Evolutionary conservation across 352 stramenopile species (phyloP).

Genomic region (Blastocystis hominis): DNA sequence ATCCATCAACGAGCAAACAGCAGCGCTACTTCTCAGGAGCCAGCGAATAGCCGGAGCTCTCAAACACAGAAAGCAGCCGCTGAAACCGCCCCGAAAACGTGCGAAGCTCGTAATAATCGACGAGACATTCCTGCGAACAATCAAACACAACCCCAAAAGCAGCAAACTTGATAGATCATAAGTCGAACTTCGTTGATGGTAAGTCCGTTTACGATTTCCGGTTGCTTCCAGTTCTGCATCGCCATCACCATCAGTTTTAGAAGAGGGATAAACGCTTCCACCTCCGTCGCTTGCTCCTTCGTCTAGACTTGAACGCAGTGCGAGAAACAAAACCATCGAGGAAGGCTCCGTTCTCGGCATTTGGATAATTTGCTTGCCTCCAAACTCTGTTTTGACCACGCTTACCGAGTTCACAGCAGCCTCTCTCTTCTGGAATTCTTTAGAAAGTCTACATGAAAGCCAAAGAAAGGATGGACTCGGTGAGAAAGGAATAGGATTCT

Average conservation of each 20-base stretch:
- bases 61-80: slow-evolving; percentile 82
- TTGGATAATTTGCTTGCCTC: too few relatives aligned
- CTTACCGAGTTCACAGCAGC: too few relatives aligned
- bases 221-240: slow-evolving; percentile 72
- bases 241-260: slow-evolving; percentile 90
- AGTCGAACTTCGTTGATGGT: slow-evolving; percentile 69
- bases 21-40: background rate
- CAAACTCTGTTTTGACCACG: too few relatives aligned
- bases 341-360: background rate
- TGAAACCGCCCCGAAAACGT: slow-evolving; percentile 93
- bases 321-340: background rate
- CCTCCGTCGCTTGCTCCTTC: slow-evolving; percentile 85
- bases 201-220: slow-evolving; percentile 87
- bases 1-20: too few relatives aligned
- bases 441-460: background rate
- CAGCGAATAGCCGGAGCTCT: background rate
- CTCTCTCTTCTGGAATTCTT: background rate
- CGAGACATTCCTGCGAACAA: slow-evolving; percentile 77
- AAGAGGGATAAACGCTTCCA: slow-evolving; percentile 93
- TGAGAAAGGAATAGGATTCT: background rate
- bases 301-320: slow-evolving; percentile 61
- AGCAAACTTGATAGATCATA: slow-evolving; percentile 17
- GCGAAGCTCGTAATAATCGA: slow-evolving; percentile 90
- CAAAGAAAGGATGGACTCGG: background rate
- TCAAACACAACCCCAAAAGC: slow-evolving; percentile 61